Percentiles rank a stretch among this genome's conserved stretches.
Conservation (phyloP, 108 stramenopile genomes). For the Cylindrotheca fusiformis region DNA sequence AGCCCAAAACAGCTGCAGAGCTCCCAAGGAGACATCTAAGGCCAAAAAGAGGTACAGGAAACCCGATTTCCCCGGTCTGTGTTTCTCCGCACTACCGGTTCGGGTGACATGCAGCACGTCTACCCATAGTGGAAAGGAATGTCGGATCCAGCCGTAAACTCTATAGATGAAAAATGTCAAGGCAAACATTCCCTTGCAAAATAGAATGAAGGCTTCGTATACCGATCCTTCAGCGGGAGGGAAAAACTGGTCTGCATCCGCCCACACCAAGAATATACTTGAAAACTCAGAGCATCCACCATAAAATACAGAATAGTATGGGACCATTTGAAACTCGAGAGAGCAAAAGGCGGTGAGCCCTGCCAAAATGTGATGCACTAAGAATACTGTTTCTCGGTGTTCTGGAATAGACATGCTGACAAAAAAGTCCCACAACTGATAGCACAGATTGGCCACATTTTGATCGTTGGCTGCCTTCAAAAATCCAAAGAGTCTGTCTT, state of each 20-base stretch:
- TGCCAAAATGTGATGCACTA: slow-evolving; percentile 53
- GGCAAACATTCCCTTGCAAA: slow-evolving; percentile 25
- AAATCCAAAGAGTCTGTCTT: slow-evolving; percentile 35
- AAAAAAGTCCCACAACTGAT: slow-evolving; percentile 58
- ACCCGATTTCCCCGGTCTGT: slow-evolving; percentile 26
- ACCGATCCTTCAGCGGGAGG: slow-evolving; percentile 12
- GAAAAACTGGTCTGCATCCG: slow-evolving; percentile 41
- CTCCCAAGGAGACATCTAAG: slow-evolving; percentile 24
- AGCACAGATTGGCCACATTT: slow-evolving; percentile 26
- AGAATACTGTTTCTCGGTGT: slow-evolving; percentile 36
- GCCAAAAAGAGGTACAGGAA: slow-evolving; percentile 23
- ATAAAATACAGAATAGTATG: slow-evolving; percentile 48
- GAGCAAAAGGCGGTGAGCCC: slow-evolving; percentile 34
- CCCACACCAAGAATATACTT: slow-evolving; percentile 49
- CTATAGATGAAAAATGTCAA: slow-evolving; percentile 32
- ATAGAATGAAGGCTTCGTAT: slow-evolving; percentile 5
- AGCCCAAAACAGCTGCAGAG: slow-evolving; percentile 40
- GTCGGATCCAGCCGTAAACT: slow-evolving; percentile 27
- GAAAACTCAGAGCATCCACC: slow-evolving; percentile 51
- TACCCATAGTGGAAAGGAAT: slow-evolving; percentile 23
- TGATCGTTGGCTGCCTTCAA: slow-evolving; percentile 20
- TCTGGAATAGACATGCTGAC: slow-evolving; percentile 44
- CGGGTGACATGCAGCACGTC: slow-evolving; percentile 22
- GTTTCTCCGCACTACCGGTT: slow-evolving; percentile 20
- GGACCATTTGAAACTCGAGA: slow-evolving; percentile 43